Conservation (phyloP, 139 green algal species). For the Chlamydomonas eustigma region DNA sequence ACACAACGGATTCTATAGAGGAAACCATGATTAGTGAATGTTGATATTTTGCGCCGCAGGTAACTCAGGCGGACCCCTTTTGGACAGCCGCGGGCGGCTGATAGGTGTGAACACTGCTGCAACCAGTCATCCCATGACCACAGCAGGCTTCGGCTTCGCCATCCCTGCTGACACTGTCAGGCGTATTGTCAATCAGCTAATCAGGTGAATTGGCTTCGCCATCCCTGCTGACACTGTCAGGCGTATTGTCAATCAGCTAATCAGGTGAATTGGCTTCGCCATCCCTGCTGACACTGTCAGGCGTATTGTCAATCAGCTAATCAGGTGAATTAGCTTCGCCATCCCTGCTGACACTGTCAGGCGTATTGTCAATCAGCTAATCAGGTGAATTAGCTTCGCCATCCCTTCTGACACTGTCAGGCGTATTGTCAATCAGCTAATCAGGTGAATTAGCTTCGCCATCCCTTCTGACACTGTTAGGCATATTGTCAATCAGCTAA, state of each 20-base stretch:
- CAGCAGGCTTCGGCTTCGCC: conserved; percentile 80
- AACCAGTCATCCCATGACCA: conserved; percentile 41
- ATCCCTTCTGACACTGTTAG: background rate
- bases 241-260: conserved; percentile 74
- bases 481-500: no score
- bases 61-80: conserved; percentile 45
- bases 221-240: conserved; percentile 71
- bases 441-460: no score
- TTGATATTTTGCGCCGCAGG: no score
- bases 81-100: conserved; percentile 45
- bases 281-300: no score
- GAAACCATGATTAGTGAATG: no score
- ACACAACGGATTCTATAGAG: no score
- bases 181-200: conserved; percentile 74
- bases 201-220: conserved; percentile 80
- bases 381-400: background rate
- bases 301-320: background rate
- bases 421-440: no score
- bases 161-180: conserved; percentile 71
- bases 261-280: conserved; percentile 23
- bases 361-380: background rate
- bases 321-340: conserved; percentile 19
- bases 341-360: no score
- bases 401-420: background rate
- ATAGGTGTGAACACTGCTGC: conserved; percentile 69